A percentile compares a stretch with the other conserved stretches of the same genome.
phyloP scores from a whole-genome alignment of 768 basidiomycete species.

The Mycena chlorophos region DNA sequence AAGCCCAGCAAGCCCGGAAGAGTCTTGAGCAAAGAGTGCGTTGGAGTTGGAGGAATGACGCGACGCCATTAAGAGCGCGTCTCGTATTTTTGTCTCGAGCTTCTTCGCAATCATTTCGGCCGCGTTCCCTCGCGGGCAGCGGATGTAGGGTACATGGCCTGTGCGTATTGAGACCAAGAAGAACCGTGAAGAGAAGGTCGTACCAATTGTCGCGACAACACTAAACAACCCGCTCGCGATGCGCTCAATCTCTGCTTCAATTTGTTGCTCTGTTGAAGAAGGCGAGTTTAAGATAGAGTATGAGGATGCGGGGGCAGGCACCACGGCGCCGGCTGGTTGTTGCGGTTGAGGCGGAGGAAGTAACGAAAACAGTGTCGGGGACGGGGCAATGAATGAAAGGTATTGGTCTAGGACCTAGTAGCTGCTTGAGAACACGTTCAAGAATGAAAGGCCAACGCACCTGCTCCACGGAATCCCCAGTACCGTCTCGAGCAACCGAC shows the following conservation, averaged over 20 bases:
- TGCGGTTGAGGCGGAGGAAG: slow-evolving; percentile 40
- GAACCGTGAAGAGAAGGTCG: slow-evolving; percentile 22
- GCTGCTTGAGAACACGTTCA: slow-evolving; percentile 3
- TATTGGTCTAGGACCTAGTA: slow-evolving; percentile 91
- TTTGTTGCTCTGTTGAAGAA: slow-evolving; percentile 82
- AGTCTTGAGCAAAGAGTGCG: slow-evolving; percentile 76
- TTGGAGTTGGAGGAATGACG: slow-evolving; percentile 44
- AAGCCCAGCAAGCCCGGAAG: slow-evolving; percentile 79
- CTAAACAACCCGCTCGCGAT: slow-evolving; percentile 90
- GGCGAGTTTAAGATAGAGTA: slow-evolving; percentile 94
- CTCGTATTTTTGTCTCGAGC: slow-evolving; percentile 88
- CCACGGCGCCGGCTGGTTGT: slow-evolving; percentile 32
- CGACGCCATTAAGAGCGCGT: slow-evolving; percentile 72
- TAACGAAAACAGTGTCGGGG: slow-evolving; percentile 89
- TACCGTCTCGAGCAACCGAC: slow-evolving; percentile 80
- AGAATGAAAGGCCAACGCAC: slow-evolving; percentile 37
- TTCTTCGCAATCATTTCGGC: slow-evolving; percentile 99
- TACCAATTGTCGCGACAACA: slow-evolving; percentile 85
- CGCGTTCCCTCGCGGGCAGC: slow-evolving; percentile 92
- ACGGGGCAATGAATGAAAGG: slow-evolving; percentile 92
- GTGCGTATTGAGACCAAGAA: not conserved
- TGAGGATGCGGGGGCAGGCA: slow-evolving; percentile 44
- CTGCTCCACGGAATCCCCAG: slow-evolving; percentile 79
- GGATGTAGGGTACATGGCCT: slow-evolving; percentile 94
- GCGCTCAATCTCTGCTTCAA: slow-evolving; percentile 91